Evolutionary conservation across 2,329 filamentous ascomycete species (phyloP).

Genomic region (Xylariaceae sp.): DNA sequence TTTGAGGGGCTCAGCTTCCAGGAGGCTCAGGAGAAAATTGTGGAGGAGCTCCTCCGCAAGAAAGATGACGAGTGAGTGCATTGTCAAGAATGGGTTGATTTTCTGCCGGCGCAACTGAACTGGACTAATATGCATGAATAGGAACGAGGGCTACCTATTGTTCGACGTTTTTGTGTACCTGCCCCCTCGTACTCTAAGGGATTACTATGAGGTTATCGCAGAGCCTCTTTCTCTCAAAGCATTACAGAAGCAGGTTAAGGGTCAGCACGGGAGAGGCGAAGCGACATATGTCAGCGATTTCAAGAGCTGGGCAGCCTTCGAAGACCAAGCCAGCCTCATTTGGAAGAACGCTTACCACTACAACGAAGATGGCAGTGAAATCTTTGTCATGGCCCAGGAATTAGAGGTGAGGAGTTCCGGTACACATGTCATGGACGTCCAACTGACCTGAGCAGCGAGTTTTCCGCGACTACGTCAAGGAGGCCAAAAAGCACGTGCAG

Average conservation of each 20-base stretch:
- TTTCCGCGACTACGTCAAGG: constrained; percentile 63
- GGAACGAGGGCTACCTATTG: constrained; percentile 60
- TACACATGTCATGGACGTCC: constrained; percentile 4
- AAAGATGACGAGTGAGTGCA: constrained; percentile 59
- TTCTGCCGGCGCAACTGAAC: background rate
- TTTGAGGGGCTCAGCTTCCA: constrained; percentile 76
- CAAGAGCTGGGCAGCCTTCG: constrained; percentile 78
- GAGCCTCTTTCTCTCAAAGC: constrained; percentile 75
- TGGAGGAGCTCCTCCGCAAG: constrained; percentile 68
- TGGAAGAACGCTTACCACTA: constrained; percentile 88
- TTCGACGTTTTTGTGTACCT: constrained; percentile 74
- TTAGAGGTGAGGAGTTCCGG: constrained; percentile 58
- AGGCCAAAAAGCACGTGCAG: constrained; percentile 67
- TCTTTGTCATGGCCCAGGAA: constrained; percentile 71
- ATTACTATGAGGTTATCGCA: constrained; percentile 82
- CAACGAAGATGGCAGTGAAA: constrained; percentile 88
- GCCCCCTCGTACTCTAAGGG: constrained; percentile 69
- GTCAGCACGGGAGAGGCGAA: constrained; percentile 63
- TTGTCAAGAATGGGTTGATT: background rate
- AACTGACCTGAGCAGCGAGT: constrained; percentile 47
- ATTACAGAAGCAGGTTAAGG: constrained; percentile 72
- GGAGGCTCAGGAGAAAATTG: constrained; percentile 79
- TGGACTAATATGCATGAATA: constrained; percentile 31
- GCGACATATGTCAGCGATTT: constrained; percentile 63
- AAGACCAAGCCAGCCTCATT: constrained; percentile 72